Conservation (phyloP, 1,284 basidiomycete species). For the Leccinum subrobustum region DNA sequence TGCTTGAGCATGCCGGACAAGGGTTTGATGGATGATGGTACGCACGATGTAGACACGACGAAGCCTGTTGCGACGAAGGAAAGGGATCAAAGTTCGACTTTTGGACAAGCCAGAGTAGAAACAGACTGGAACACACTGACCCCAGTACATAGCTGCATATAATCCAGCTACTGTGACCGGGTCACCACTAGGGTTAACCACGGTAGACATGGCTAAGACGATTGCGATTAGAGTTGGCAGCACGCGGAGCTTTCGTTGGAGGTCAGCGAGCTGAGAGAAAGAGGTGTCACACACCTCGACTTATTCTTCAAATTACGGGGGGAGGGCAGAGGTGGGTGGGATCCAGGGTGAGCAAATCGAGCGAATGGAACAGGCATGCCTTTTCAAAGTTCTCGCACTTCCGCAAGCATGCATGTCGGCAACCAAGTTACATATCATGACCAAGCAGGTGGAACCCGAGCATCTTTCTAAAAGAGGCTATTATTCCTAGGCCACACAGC, state of each 20-base stretch:
- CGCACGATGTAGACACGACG: conserved; percentile 22
- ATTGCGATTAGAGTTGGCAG: neutral
- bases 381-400: neutral
- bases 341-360: neutral
- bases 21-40: neutral
- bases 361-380: neutral
- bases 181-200: conserved; percentile 6
- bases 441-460: neutral
- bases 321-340: neutral
- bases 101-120: neutral
- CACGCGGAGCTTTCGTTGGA: conserved; percentile 1
- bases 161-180: conserved; percentile 7
- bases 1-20: neutral
- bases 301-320: neutral
- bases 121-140: conserved; percentile 8
- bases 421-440: neutral
- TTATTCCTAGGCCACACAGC: neutral
- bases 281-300: neutral
- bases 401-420: neutral
- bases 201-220: conserved; percentile 7
- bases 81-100: neutral
- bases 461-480: neutral
- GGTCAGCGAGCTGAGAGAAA: neutral
- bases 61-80: conserved; percentile 10
- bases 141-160: conserved; percentile 23